Conservation (phyloP, 345 rosid genomes). For the Gossypium rotundifolium region DNA sequence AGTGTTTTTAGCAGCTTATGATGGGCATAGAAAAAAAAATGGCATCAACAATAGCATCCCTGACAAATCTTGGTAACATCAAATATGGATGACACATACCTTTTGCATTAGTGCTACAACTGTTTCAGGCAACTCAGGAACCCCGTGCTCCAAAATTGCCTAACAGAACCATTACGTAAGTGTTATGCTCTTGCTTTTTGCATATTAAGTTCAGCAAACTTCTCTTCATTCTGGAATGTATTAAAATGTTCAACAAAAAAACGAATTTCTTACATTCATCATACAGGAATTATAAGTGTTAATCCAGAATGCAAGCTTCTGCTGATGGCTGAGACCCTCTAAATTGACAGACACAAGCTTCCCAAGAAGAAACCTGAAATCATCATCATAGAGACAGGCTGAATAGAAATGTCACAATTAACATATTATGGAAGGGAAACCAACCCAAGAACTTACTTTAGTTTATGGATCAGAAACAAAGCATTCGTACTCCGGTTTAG, state of each 20-base stretch:
- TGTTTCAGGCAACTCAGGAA: conserved; percentile 68
- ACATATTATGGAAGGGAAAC: not conserved
- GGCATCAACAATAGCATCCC: no score
- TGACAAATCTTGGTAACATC: not conserved
- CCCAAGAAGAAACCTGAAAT: conserved; percentile 54
- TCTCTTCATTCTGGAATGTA: not conserved
- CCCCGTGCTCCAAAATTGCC: conserved; percentile 81
- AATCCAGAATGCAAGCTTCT: conserved; percentile 96
- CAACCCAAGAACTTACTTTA: conserved; percentile 47
- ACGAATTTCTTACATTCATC: conserved; percentile 59
- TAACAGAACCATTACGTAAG: conserved; percentile 20
- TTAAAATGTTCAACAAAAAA: not conserved
- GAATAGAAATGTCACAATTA: not conserved
- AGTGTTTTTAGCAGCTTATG: not conserved
- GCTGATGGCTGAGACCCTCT: conserved; percentile 74
- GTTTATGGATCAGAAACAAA: conserved; percentile 58
- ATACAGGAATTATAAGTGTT: conserved; percentile 81
- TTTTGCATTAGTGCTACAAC: conserved; percentile 85
- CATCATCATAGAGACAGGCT: conserved; percentile 12
- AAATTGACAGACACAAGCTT: conserved; percentile 66
- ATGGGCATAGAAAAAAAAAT: not conserved
- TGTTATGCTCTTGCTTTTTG: conserved; percentile 6
- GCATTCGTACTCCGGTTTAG: conserved; percentile 49
- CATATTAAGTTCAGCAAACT: not conserved
- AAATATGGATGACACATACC: conserved; percentile 34